A percentile compares a stretch with the other conserved stretches of the same genome.
Conservation (phyloP, 805 yeast genomes). For the Candida dajiaensis region DNA sequence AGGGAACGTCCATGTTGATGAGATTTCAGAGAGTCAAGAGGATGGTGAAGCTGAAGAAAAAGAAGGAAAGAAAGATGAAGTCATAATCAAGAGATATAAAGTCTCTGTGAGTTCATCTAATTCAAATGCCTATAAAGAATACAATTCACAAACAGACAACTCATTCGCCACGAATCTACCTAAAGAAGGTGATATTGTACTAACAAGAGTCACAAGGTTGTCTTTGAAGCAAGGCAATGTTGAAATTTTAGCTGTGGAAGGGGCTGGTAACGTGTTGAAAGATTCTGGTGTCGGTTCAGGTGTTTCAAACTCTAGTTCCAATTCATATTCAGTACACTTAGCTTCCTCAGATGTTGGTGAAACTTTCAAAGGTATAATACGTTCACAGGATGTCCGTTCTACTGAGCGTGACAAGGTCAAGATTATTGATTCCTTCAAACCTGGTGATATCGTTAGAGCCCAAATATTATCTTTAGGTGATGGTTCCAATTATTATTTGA, state of each 20-base stretch:
- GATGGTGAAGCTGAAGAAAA: slow-evolving; percentile 3
- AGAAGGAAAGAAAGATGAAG: slow-evolving; percentile 5
- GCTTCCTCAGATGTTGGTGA: slow-evolving; percentile 76
- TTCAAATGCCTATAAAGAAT: slow-evolving; percentile 9
- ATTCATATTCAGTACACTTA: slow-evolving; percentile 35
- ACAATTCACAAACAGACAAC: slow-evolving; percentile 1
- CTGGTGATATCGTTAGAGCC: slow-evolving; percentile 91
- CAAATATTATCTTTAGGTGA: slow-evolving; percentile 82
- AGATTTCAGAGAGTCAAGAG: slow-evolving; percentile 10
- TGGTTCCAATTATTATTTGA: slow-evolving; percentile 82
- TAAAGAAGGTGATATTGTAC: slow-evolving; percentile 75
- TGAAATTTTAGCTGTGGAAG: slow-evolving; percentile 69
- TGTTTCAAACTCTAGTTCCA: slow-evolving; percentile 38
- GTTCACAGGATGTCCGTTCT: slow-evolving; percentile 84
- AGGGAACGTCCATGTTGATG: slow-evolving; percentile 43
- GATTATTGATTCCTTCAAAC: slow-evolving; percentile 71
- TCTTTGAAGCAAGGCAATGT: slow-evolving; percentile 66
- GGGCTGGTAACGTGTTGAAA: slow-evolving; percentile 45
- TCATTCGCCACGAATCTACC: slow-evolving; percentile 54
- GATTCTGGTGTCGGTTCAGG: slow-evolving; percentile 67
- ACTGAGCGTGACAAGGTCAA: slow-evolving; percentile 87
- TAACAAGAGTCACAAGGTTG: slow-evolving; percentile 67
- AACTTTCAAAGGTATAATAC: slow-evolving; percentile 77
- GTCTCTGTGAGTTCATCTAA: slow-evolving; percentile 26
- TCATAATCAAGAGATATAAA: slow-evolving; percentile 17